Conservation (phyloP, 768 basidiomycete species). For the Tulasnella sp. region DNA sequence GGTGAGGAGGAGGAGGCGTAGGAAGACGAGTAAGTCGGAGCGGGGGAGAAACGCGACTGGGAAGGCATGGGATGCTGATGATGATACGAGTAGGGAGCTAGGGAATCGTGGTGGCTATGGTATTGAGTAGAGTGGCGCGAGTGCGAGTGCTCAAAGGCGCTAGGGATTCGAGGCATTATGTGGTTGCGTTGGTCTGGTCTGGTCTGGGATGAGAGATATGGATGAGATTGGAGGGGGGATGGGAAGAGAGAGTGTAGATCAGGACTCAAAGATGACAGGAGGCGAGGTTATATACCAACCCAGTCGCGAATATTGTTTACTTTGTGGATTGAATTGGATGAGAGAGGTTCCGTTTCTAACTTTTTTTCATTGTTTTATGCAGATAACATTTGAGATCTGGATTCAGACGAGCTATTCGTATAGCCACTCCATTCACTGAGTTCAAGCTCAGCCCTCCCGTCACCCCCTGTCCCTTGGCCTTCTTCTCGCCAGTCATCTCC, state of each 20-base stretch:
- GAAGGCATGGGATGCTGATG: background rate
- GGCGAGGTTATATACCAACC: too few relatives aligned
- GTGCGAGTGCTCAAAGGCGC: background rate
- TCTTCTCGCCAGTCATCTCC: too few relatives aligned
- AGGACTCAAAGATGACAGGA: background rate
- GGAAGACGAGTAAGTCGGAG: background rate
- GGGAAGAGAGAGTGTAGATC: background rate
- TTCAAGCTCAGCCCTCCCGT: too few relatives aligned
- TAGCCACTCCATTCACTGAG: too few relatives aligned
- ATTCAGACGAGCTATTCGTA: too few relatives aligned
- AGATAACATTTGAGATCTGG: too few relatives aligned
- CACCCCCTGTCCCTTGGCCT: too few relatives aligned
- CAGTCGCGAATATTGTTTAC: too few relatives aligned
- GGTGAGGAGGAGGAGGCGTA: conserved; percentile 2
- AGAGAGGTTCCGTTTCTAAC: too few relatives aligned
- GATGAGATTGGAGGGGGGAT: background rate
- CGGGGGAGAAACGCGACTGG: background rate
- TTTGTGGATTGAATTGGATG: too few relatives aligned
- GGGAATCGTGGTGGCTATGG: background rate
- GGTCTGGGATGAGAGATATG: background rate
- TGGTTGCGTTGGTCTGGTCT: too few relatives aligned
- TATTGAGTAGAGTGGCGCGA: background rate
- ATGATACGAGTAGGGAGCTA: background rate
- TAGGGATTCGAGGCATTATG: background rate
- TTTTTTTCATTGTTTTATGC: too few relatives aligned